A percentile compares a stretch with the other conserved stretches of the same genome.
Evolutionary conservation across 352 stramenopile species (phyloP).

Genomic region (Phytophthora hibernalis): DNA sequence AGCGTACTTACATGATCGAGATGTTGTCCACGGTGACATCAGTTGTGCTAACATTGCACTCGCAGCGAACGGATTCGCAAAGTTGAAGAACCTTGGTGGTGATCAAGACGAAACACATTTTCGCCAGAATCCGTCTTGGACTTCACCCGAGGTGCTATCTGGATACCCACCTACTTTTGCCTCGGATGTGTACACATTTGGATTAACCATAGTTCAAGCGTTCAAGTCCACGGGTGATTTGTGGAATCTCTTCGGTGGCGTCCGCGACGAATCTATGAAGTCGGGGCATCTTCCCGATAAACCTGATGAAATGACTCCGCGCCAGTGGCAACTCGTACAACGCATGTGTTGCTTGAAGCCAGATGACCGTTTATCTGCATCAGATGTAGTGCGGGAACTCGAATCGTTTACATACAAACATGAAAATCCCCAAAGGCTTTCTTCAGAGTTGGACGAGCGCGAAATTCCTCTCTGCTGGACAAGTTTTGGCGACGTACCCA

Average conservation of each 20-base stretch:
- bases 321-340: slow-evolving; percentile 12
- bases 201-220: slow-evolving; percentile 14
- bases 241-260: slow-evolving; percentile 3
- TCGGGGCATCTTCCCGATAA: slow-evolving; percentile 7
- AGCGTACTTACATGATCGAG: slow-evolving; percentile 34
- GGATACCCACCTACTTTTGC: slow-evolving; percentile 9
- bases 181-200: slow-evolving; percentile 12
- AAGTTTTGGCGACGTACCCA: slow-evolving; percentile 9
- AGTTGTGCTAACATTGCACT: slow-evolving; percentile 22
- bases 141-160: slow-evolving; percentile 10
- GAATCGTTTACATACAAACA: neutral
- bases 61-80: slow-evolving; percentile 21
- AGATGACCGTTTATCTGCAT: neutral
- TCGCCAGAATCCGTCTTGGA: neutral
- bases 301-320: neutral
- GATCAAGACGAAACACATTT: neutral
- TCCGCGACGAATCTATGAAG: slow-evolving; percentile 1
- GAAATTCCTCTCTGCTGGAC: slow-evolving; percentile 1
- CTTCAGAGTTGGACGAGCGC: neutral
- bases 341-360: slow-evolving; percentile 18
- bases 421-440: neutral
- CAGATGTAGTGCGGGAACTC: slow-evolving; percentile 18
- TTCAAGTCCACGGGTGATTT: slow-evolving; percentile 4
- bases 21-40: slow-evolving; percentile 27
- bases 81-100: slow-evolving; percentile 18